phyloP scores from a whole-genome alignment of 805 yeast species.

The Candida glaebosa region DNA sequence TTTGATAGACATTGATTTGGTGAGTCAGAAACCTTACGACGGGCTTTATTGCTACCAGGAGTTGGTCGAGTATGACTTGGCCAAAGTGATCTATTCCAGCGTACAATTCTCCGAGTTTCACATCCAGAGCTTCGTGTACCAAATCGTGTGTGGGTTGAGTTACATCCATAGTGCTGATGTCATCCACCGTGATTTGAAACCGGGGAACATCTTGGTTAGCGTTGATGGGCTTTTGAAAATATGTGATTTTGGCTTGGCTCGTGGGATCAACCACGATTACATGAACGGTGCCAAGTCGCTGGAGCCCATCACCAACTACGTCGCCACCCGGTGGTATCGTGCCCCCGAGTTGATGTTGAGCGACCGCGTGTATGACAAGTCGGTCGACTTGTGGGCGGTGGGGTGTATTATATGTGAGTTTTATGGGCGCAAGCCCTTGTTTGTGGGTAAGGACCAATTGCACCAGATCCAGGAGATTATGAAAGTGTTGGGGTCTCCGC shows the following conservation, averaged over 20 bases:
- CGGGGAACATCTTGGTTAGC: conserved; percentile 81
- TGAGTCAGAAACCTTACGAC: conserved; percentile 63
- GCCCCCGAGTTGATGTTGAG: conserved; percentile 86
- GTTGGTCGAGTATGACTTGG: conserved; percentile 75
- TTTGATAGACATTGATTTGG: conserved; percentile 70
- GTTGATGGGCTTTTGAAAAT: conserved; percentile 74
- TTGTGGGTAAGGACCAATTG: conserved; percentile 68
- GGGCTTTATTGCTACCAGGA: conserved; percentile 92
- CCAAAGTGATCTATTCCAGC: conserved; percentile 72
- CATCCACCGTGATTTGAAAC: conserved; percentile 88
- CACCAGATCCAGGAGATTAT: conserved; percentile 71
- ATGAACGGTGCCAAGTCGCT: conserved; percentile 24
- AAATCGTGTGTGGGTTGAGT: conserved; percentile 79
- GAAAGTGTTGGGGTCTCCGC: conserved; percentile 70
- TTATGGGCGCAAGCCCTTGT: conserved; percentile 75
- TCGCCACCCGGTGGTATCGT: conserved; percentile 93
- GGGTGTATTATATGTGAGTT: conserved; percentile 90
- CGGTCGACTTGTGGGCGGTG: conserved; percentile 88
- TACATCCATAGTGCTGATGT: conserved; percentile 91
- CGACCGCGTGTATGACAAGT: conserved; percentile 53
- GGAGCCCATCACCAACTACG: conserved; percentile 70
- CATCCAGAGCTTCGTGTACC: conserved; percentile 71
- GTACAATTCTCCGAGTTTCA: conserved; percentile 84
- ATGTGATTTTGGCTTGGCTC: conserved; percentile 91
- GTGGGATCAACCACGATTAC: conserved; percentile 53